Evolutionary conservation across 345 rosid species (phyloP), one percentile per base, ranked within the genome.

Genomic region (Conringia planisiliqua): DNA sequence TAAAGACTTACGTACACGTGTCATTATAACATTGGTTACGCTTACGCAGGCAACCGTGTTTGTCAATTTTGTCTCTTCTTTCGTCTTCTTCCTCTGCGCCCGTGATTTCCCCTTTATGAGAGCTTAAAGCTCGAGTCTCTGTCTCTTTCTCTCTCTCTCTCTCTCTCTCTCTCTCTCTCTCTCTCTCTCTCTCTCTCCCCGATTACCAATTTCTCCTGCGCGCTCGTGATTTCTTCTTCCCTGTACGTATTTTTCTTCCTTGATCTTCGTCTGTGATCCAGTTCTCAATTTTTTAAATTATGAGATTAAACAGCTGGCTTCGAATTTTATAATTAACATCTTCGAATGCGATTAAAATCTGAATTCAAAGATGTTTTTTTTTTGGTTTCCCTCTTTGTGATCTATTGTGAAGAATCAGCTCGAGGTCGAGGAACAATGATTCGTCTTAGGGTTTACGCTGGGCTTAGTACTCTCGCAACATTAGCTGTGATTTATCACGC

Each of bases 401-500:
- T 67, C 6, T 67, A 39, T 36, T 46, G 26, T 47, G 51, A 61
- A 62, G 33, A 52, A 52, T 9, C 47, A 74, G 76, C 17, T 42
- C 27, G 2, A 22, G 24, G 24, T 22, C 24, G 64, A 74, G 50
- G 38, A 68, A 48, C 13, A 61, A 91, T 88, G 96, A 86, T 91
- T 88, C 86, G 85, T 87, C 83, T 94, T 50, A 85, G 73, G 26
- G 89, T 92, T 32, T 94, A 91, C 68, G 91, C 89, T 5, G 82
- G 89, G 13, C 73, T 86, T 6, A 94, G 96, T 82, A 62, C 87
- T 48, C 26, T 87, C 4, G 90, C 88, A 2, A 72, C 93, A 0
- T 18, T 91, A 12, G 89, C 83, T 0, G 86, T 88, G 62, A 72
- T 89, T 5, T 88, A 94, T 65, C 95, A 94, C 76, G 98, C 95